These are phyloP conservation scores for Aspergillus niger DNA, from an alignment of 2,329 filamentous ascomycete genomes.

Conservation along the genomic window DNA sequence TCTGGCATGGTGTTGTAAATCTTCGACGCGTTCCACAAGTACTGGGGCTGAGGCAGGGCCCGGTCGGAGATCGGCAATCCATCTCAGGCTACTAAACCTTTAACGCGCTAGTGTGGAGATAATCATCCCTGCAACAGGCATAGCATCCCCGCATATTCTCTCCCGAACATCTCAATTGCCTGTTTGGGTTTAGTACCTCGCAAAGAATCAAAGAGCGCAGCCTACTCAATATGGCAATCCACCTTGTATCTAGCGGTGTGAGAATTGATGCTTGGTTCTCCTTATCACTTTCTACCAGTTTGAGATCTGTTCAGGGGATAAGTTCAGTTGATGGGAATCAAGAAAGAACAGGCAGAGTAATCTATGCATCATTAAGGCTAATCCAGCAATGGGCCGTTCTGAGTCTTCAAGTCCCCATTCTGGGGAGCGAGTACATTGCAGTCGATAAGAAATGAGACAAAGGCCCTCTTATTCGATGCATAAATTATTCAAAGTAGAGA, in stretches of 20 bases:
- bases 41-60: neutral
- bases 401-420: no score
- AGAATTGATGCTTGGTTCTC: accelerated
- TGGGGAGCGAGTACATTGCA: no score
- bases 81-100: neutral
- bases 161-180: neutral
- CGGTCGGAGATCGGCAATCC: neutral
- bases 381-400: no score
- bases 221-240: no score
- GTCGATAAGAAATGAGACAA: accelerated
- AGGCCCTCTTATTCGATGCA: no score
- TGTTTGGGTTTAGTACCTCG: neutral
- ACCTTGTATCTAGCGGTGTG: no score
- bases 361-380: no score
- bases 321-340: no score
- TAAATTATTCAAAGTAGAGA: no score
- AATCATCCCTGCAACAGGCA: neutral
- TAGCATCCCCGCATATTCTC: neutral
- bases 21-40: neutral
- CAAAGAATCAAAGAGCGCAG: neutral
- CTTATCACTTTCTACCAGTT: no score
- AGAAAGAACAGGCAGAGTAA: no score
- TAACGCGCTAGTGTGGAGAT: neutral
- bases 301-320: no score
- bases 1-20: neutral